Conservation (phyloP, 2,329 filamentous ascomycete species). For the Neurospora crassa region DNA sequence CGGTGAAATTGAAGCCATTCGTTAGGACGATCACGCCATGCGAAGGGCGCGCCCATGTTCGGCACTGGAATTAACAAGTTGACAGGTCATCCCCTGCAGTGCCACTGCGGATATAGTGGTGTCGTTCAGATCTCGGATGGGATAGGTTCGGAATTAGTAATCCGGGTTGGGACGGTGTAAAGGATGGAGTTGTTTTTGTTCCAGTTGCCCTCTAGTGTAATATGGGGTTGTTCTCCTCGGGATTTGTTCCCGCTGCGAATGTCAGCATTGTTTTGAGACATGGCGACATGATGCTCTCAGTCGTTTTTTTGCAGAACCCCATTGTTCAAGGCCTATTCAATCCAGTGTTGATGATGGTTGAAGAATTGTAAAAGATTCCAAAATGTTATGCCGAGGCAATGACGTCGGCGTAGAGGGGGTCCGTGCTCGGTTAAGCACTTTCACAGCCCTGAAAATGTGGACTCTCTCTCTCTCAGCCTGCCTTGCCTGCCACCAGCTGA, state of each 20-base stretch:
- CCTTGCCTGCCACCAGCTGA: neutral
- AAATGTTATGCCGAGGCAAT: neutral
- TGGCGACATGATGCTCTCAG: neutral
- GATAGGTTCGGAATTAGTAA: neutral
- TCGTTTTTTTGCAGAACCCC: neutral
- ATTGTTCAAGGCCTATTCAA: neutral
- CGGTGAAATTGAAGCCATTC: neutral
- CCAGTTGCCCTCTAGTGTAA: neutral
- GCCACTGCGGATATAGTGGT: neutral
- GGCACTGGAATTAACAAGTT: neutral
- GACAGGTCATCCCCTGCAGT: neutral
- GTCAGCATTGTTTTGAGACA: neutral
- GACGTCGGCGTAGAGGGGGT: neutral
- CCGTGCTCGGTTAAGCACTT: neutral
- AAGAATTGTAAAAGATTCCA: neutral
- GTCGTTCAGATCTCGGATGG: neutral
- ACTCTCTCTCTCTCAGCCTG: neutral
- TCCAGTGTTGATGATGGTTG: neutral
- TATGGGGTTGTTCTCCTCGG: neutral
- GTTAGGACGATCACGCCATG: constrained; percentile 11
- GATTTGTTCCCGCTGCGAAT: neutral
- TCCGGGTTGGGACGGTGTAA: neutral
- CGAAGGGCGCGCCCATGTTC: constrained; percentile 2
- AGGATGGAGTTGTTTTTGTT: neutral
- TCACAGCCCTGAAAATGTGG: neutral